phyloP scores from a whole-genome alignment of 192 early-diverging fungal genomes.

The Pilaira anomala region DNA sequence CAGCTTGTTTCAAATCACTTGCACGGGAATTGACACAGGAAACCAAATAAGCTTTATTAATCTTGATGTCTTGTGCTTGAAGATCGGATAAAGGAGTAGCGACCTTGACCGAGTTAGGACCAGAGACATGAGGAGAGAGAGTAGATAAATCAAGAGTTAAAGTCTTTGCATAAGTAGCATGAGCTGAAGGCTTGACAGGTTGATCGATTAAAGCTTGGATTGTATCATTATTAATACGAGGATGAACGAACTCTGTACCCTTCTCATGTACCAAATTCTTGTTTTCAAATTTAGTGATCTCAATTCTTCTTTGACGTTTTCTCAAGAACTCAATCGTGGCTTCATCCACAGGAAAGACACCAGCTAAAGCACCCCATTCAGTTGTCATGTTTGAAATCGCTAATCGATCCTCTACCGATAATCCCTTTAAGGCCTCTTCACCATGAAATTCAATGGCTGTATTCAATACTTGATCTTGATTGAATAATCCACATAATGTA shows the following conservation, averaged over 20 bases:
- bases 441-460: slow-evolving; percentile 95
- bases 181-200: slow-evolving; percentile 47
- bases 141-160: slow-evolving; percentile 86
- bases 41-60: slow-evolving; percentile 96
- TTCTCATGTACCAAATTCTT: slow-evolving; percentile 45
- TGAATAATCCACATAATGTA: slow-evolving; percentile 87
- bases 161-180: slow-evolving; percentile 79
- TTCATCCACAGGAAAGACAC: slow-evolving; percentile 92
- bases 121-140: slow-evolving; percentile 84
- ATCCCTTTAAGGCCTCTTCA: slow-evolving; percentile 51
- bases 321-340: slow-evolving; percentile 71
- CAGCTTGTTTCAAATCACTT: slow-evolving; percentile 85
- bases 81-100: slow-evolving; percentile 77
- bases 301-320: slow-evolving; percentile 53
- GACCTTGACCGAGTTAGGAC: slow-evolving; percentile 95
- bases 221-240: slow-evolving; percentile 52
- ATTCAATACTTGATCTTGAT: slow-evolving; percentile 95
- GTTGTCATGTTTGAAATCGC: slow-evolving; percentile 99
- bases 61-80: slow-evolving; percentile 68
- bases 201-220: slow-evolving; percentile 42
- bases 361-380: slow-evolving; percentile 98
- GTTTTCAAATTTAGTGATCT: slow-evolving; percentile 50
- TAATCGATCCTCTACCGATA: slow-evolving; percentile 87
- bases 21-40: slow-evolving; percentile 95
- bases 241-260: slow-evolving; percentile 49